Conservation (phyloP, 2,329 filamentous ascomycete genomes). For the Colletotrichum incanum region DNA sequence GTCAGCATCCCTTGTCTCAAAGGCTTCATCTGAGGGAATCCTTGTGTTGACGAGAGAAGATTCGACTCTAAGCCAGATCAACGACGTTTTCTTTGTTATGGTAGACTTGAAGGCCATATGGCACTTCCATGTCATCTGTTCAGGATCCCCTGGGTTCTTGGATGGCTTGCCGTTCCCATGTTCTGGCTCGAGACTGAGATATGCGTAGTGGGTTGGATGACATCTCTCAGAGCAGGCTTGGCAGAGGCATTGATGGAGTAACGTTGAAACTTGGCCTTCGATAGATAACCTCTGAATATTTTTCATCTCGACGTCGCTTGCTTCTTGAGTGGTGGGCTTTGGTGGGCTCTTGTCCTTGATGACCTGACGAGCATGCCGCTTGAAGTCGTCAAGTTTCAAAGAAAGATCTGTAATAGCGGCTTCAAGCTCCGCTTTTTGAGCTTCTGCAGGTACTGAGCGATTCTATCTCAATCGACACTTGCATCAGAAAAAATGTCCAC, state of each 20-base stretch:
- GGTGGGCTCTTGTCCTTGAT: not conserved
- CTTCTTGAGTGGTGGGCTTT: not conserved
- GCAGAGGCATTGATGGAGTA: not conserved
- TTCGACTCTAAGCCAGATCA: not conserved
- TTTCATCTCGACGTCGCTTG: not conserved
- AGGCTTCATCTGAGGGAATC: too few relatives aligned
- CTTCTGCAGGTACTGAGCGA: too few relatives aligned
- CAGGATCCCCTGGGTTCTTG: not conserved
- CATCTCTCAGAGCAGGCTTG: not conserved
- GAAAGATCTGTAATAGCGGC: too few relatives aligned
- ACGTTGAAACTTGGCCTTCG: not conserved
- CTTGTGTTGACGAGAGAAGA: too few relatives aligned
- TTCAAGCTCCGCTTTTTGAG: too few relatives aligned
- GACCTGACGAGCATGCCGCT: too few relatives aligned
- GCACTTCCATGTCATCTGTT: not conserved
- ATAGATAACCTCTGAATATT: not conserved
- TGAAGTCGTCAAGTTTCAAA: too few relatives aligned
- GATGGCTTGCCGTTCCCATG: not conserved
- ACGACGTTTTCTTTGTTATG: not conserved
- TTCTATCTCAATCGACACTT: too few relatives aligned
- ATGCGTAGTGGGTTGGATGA: not conserved
- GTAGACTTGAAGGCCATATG: not conserved
- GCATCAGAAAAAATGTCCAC: too few relatives aligned
- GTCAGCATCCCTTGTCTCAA: too few relatives aligned
- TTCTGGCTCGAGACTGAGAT: not conserved